Conservation (phyloP, 345 rosid species). For the Adansonia digitata region DNA sequence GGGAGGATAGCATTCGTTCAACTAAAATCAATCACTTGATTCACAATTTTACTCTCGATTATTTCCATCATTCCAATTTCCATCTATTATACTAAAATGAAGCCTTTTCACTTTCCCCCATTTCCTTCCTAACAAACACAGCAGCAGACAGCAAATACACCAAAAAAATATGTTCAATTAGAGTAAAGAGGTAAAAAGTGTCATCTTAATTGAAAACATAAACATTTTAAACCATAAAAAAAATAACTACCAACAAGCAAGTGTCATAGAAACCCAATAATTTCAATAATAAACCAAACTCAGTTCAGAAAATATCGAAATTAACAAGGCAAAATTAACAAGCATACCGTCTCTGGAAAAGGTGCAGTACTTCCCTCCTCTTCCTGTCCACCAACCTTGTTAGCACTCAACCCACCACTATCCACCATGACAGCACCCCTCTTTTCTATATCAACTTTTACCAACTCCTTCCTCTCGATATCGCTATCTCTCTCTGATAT, state of each 20-base stretch:
- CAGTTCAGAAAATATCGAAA: background rate
- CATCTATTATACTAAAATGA: background rate
- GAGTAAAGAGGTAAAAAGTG: background rate
- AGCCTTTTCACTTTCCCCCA: background rate
- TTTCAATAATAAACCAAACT: background rate
- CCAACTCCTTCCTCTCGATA: slow-evolving; percentile 29
- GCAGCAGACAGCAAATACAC: background rate
- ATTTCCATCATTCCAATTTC: background rate
- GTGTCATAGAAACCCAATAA: background rate
- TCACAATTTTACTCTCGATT: background rate
- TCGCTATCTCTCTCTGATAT: slow-evolving; percentile 28
- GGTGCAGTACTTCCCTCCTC: slow-evolving; percentile 91
- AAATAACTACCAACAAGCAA: background rate
- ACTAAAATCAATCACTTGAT: background rate
- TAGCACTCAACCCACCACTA: slow-evolving; percentile 71
- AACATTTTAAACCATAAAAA: background rate
- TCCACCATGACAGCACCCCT: slow-evolving; percentile 52
- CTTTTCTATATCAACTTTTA: slow-evolving; percentile 23
- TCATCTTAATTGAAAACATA: background rate
- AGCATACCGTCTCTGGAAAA: slow-evolving; percentile 71
- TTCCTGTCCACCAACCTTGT: slow-evolving; percentile 67
- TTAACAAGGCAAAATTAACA: background rate
- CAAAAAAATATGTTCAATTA: background rate
- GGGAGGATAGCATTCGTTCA: background rate
- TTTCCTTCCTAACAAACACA: background rate